These are phyloP conservation scores for Ceratocystis lukuohia DNA, from an alignment of 2,329 filamentous ascomycete genomes.

Conservation along the genomic window DNA sequence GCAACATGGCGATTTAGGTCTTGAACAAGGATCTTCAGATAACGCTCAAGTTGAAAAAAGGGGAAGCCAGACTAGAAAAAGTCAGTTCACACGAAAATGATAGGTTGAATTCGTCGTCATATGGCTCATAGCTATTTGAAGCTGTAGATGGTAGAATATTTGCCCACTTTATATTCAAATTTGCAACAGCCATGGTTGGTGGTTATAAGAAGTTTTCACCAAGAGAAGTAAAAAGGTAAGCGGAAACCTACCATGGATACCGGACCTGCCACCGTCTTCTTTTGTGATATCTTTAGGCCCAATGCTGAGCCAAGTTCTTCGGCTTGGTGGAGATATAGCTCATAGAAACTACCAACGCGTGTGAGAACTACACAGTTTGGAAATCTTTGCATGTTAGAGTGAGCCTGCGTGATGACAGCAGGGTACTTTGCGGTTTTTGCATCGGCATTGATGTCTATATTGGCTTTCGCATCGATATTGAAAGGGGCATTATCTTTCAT, in stretches of 20 bases:
- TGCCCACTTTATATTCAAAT: background rate
- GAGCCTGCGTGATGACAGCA: conserved; percentile 75
- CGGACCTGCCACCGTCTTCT: conserved; percentile 62
- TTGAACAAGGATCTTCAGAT: conserved; percentile 83
- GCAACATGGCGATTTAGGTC: conserved; percentile 85
- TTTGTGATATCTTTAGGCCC: conserved; percentile 72
- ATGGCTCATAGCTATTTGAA: background rate
- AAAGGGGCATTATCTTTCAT: background rate
- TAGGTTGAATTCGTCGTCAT: background rate
- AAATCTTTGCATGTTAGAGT: conserved; percentile 81
- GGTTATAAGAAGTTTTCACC: background rate
- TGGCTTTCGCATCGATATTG: background rate
- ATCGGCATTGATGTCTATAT: background rate
- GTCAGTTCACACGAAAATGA: background rate
- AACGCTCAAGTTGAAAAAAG: conserved; percentile 81
- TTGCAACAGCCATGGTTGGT: background rate
- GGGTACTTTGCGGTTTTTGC: conserved; percentile 51
- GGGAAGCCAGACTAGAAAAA: conserved; percentile 70
- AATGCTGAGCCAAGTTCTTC: conserved; percentile 75
- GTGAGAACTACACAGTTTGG: conserved; percentile 83
- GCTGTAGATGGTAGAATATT: background rate
- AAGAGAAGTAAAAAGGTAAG: conserved; percentile 21
- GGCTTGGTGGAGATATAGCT: conserved; percentile 93
- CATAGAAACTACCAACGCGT: conserved; percentile 89
- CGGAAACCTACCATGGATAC: conserved; percentile 62